Base-by-base conservation (phyloP, 208 protist species). In the Leishmania aethiopica region DNA sequence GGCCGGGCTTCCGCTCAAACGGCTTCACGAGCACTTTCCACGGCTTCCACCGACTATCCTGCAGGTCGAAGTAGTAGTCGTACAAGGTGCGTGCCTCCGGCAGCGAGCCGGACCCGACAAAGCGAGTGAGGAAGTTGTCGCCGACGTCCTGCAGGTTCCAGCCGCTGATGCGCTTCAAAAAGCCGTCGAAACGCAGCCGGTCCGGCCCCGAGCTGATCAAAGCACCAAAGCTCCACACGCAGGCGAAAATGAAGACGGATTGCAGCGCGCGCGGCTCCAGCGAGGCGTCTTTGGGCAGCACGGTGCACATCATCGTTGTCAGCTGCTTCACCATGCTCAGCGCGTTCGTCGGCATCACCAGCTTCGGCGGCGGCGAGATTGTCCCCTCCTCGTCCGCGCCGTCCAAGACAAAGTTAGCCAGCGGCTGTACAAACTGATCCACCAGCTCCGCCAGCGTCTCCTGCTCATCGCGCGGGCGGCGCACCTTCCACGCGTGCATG, bases 1-100 rank as follows among this genome's bases (percentile, higher is more conserved):
- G 81, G 15, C 92, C 93, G 1, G 90, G 77, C 17, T 92, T 91
- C 13, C 97, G 95, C 60, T 87, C 90, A 84, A 99, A 99, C 17
- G 92, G 93, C n/a, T 83, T 78, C 49, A 99, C 97, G 28, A 98
- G 87, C 51, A 93, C 85, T 42, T 94, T 92, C 99, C 99, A 99
- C 62, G 98, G 95, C 78, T 96, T 96, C 99, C 99, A 99, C 28
- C 93, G 90, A 70, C 89, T 90, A 72, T 97, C 88, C 28, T 97
- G 87, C 51, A 99, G 78, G 86, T 99, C 96, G 89, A 99, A 99
- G 88, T 93, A 98, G 93, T 99, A 99, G 83, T 99, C 98, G 89
- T 98, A 99, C 47, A 99, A 78, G 32, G 99, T 99, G 77, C 98
- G 92, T 55, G 90, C 89, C 86, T 97, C 93, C 49, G 96, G 96